A percentile compares a stretch with the other conserved stretches of the same genome.
phyloP scores from a whole-genome alignment of 768 basidiomycete genomes.

The Suillus bovinus region DNA sequence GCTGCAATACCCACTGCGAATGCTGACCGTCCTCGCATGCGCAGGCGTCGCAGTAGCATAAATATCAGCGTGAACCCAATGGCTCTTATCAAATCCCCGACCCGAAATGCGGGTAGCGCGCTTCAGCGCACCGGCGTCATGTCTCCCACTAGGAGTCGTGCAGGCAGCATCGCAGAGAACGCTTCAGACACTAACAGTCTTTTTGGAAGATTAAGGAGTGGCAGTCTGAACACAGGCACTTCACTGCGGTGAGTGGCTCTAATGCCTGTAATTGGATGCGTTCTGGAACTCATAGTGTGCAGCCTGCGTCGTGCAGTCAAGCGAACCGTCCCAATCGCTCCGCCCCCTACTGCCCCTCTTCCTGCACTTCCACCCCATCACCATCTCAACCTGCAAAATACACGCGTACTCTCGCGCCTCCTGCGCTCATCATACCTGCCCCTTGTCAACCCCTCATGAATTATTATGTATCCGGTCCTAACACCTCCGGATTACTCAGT shows the following conservation, averaged over 20 bases:
- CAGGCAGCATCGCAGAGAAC: constrained; percentile 43
- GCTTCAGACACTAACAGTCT: constrained; percentile 42
- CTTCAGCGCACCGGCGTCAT: constrained; percentile 45
- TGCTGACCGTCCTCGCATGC: constrained; percentile 44
- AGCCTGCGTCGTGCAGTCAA: constrained; percentile 45
- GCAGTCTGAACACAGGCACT: constrained; percentile 43
- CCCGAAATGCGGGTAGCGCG: constrained; percentile 50
- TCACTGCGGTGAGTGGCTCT: constrained; percentile 33
- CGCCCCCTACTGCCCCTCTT: constrained; percentile 31
- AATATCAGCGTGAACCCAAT: constrained; percentile 56
- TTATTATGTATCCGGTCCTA: constrained; percentile 7
- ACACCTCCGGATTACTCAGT: constrained; percentile 12
- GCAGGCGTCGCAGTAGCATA: constrained; percentile 64
- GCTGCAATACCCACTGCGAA: constrained; percentile 28
- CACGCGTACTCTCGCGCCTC: constrained; percentile 17
- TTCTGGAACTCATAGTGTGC: constrained; percentile 2
- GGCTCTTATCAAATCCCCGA: constrained; percentile 57
- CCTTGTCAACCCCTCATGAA: constrained; percentile 22
- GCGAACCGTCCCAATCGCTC: constrained; percentile 23
- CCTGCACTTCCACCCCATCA: constrained; percentile 27
- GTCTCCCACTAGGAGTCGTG: constrained; percentile 43
- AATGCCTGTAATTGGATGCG: constrained; percentile 3
- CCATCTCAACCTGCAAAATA: constrained; percentile 27
- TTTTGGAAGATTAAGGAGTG: constrained; percentile 55
- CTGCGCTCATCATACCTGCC: constrained; percentile 18